phyloP scores from a whole-genome alignment of 495 filamentous ascomycete genomes.

The Opeltia flavorubescens region DNA sequence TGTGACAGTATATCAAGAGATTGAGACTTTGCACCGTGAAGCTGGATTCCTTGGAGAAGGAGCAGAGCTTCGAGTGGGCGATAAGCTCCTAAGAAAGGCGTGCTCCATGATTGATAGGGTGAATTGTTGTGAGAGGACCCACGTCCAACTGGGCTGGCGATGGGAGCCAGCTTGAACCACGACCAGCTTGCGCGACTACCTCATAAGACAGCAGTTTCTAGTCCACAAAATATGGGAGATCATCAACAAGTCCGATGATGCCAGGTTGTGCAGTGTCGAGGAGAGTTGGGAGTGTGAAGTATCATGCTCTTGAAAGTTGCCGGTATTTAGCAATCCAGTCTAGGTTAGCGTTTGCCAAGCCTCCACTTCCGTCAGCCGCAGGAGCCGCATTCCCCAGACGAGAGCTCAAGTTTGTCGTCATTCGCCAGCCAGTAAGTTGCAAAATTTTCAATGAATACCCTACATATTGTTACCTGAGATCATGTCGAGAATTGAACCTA shows the following conservation, averaged over 20 bases:
- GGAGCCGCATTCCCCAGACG: background rate
- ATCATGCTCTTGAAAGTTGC: too few species aligned
- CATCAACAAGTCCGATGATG: too few species aligned
- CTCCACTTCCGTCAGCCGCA: background rate
- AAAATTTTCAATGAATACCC: too few species aligned
- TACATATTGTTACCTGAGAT: too few species aligned
- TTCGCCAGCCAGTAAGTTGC: too few species aligned
- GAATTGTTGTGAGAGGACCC: background rate
- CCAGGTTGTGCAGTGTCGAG: too few species aligned
- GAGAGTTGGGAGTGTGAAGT: too few species aligned
- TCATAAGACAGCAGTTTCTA: background rate
- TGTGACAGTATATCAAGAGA: conserved; percentile 64
- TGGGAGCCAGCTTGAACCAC: background rate
- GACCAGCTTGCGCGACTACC: background rate
- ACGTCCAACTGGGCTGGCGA: background rate
- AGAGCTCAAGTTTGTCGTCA: background rate
- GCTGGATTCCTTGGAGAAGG: conserved; percentile 71
- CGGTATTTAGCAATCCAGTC: too few species aligned
- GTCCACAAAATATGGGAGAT: background rate
- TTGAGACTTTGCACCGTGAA: conserved; percentile 45
- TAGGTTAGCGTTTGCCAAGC: background rate
- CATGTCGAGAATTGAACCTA: too few species aligned
- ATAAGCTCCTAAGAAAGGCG: conserved; percentile 49
- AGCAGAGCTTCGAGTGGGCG: conserved; percentile 80
- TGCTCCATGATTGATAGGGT: conserved; percentile 14